These are phyloP conservation scores for Aechmea fasciata DNA, from an alignment of 176 grass and related monocot genomes.

Conservation along the genomic window DNA sequence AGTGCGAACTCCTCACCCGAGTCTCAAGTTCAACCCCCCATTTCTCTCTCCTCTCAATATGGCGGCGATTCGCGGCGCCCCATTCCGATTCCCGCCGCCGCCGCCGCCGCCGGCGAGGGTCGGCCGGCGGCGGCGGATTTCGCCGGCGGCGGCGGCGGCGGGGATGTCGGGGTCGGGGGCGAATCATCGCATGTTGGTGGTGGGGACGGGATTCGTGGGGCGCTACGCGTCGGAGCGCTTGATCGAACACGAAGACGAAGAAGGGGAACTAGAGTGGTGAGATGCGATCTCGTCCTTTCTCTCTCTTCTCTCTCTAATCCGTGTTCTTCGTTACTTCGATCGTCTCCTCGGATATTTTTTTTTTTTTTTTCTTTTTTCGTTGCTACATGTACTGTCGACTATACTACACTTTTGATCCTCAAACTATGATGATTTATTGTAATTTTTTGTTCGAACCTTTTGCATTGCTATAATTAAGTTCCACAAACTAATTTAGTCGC, in stretches of 20 bases:
- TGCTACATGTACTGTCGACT: not conserved
- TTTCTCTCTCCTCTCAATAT: not conserved
- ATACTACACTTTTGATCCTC: no score
- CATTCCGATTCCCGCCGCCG: not conserved
- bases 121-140: not conserved
- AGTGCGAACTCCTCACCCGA: no score
- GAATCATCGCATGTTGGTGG: slow-evolving; percentile 37
- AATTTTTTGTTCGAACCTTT: no score
- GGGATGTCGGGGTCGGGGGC: not conserved
- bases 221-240: slow-evolving; percentile 49
- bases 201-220: slow-evolving; percentile 70
- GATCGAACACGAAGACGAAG: slow-evolving; percentile 19
- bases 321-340: not conserved
- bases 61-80: not conserved
- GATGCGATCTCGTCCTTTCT: not conserved
- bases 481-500: no score
- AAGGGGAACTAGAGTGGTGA: slow-evolving; percentile 32
- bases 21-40: no score
- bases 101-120: not conserved
- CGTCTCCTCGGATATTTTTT: not conserved
- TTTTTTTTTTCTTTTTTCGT: not conserved
- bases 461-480: no score
- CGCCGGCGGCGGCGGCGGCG: not conserved
- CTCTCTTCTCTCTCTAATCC: not conserved
- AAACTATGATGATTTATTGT: no score